Conservation (phyloP, 495 filamentous ascomycete genomes). For the Gamarada debralockiae region DNA sequence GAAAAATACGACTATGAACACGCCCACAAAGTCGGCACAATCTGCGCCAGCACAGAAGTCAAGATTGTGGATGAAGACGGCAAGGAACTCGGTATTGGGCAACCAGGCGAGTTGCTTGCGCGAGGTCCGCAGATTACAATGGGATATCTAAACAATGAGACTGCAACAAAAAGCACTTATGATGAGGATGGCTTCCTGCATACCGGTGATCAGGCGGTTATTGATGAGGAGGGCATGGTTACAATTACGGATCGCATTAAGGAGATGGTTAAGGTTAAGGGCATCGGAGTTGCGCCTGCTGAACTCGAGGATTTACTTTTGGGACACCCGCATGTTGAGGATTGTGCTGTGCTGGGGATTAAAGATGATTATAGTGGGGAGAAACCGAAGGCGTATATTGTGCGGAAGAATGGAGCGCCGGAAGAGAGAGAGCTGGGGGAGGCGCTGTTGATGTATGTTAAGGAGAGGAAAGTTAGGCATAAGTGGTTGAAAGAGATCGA, state of each 20-base stretch:
- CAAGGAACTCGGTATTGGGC: constrained; percentile 44
- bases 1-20: constrained; percentile 51
- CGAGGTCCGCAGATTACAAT: constrained; percentile 61
- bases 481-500: constrained; percentile 80
- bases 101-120: constrained; percentile 63
- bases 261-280: constrained; percentile 67
- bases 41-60: constrained; percentile 54
- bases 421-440: constrained; percentile 45
- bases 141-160: constrained; percentile 59
- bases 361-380: constrained; percentile 65
- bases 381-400: constrained; percentile 76
- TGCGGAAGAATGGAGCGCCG: constrained; percentile 47
- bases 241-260: constrained; percentile 64
- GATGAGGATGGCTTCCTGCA: constrained; percentile 61
- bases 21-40: constrained; percentile 52
- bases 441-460: constrained; percentile 61
- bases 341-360: constrained; percentile 60
- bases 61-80: constrained; percentile 53
- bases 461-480: constrained; percentile 43
- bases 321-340: constrained; percentile 62
- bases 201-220: constrained; percentile 61
- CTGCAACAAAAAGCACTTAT: constrained; percentile 50
- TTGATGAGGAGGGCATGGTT: constrained; percentile 52
- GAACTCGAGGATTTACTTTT: constrained; percentile 70
- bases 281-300: constrained; percentile 70